These are phyloP conservation scores for Cyberlindnera bimundalis DNA, from an alignment of 805 yeast genomes.

Conservation along the genomic window DNA sequence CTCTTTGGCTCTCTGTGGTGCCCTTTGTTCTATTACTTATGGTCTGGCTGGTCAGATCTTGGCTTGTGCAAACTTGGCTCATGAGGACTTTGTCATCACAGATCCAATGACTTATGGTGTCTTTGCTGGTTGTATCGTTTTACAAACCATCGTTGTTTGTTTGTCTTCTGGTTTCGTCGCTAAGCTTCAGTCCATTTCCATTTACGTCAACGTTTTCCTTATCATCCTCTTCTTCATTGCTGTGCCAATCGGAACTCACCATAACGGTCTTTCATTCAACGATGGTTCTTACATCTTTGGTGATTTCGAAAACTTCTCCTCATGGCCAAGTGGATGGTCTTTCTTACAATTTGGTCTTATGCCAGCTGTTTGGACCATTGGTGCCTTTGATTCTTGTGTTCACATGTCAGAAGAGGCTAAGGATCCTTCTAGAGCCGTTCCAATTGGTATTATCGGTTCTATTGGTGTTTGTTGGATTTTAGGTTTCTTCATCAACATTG, in stretches of 20 bases:
- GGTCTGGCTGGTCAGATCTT: conserved; percentile 67
- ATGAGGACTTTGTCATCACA: conserved; percentile 44
- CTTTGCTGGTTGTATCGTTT: conserved; percentile 53
- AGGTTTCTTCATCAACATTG: conserved; percentile 56
- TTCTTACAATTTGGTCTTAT: conserved; percentile 49
- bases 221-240: conserved; percentile 54
- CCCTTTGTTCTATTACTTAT: conserved; percentile 64
- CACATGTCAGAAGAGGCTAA: conserved; percentile 73
- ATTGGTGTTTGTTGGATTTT: conserved; percentile 52
- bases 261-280: conserved; percentile 37
- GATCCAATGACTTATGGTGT: conserved; percentile 57
- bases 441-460: conserved; percentile 62
- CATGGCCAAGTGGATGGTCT: conserved; percentile 62
- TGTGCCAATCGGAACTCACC: conserved; percentile 50
- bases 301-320: conserved; percentile 43
- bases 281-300: conserved; percentile 55
- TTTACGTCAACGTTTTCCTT: conserved; percentile 46
- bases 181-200: conserved; percentile 52
- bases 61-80: conserved; percentile 46
- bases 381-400: conserved; percentile 68
- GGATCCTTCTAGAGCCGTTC: conserved; percentile 60
- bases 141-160: conserved; percentile 36
- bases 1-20: conserved; percentile 62
- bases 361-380: conserved; percentile 76
- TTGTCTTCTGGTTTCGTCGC: conserved; percentile 52